Base-by-base conservation (phyloP, 345 rosid species). In the Heritiera fomes region DNA sequence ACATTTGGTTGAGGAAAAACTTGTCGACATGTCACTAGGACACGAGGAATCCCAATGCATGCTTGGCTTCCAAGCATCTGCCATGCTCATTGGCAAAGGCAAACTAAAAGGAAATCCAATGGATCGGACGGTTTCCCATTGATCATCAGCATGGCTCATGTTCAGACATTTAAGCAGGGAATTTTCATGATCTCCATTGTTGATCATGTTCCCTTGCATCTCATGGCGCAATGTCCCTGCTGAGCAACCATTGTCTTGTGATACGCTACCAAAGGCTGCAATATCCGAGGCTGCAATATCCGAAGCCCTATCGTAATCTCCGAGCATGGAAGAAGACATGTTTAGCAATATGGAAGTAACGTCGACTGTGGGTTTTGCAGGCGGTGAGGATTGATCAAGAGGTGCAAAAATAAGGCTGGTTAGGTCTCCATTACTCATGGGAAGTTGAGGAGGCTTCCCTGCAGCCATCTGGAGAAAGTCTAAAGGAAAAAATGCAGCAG, bases 331-430 rank as follows among this genome's bases (percentile, higher is more conserved):
- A 28, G 91, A 88, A 17, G 59, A 55, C 59, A 55, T 86, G 88
- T 84, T 88, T 53, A 86, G 82, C 75, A 85, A 77, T 79, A 88
- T 67, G 5, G 97, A 86, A 43, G 92, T 82, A 63, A 79, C 72
- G 67, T 86, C 91, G 40, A 82, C 76, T 28, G 78, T 60, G 47
- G 77, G 75, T 73, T 72, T 87, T 3, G 85, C 73, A 60, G 86
- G 67, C 47, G 76, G 20, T 67, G 85, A 66, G 62, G 82, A 41
- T 81, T 88, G 75, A 12, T 34, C 88, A 73, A 87, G 78, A 65
- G 91, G 86, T 18, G 90, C 64, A 77, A 86, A 85, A 71, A 85
- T 69, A 79, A 84, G 81, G 79, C 78, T 84, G 1, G 80, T 72
- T 61, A 87, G 85, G 80, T 87, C 86, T 67, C 88, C 84, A 15